A percentile compares a stretch with the other conserved stretches of the same genome.
Evolutionary conservation across 148 eudicot genomes (phyloP).

Genomic region (Chenopodium suecicum): DNA sequence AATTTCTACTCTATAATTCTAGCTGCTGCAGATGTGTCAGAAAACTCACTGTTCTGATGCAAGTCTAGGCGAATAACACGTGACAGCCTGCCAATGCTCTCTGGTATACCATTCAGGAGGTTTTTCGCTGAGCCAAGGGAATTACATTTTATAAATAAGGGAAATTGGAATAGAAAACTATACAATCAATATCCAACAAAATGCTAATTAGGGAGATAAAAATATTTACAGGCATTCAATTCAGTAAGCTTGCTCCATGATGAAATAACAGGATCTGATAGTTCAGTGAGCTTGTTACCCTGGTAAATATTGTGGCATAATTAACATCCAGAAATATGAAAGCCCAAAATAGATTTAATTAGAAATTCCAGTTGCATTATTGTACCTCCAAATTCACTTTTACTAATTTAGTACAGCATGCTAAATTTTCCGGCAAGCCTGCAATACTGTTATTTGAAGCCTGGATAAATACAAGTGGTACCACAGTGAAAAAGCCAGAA

Average conservation of each 20-base stretch:
- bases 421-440: slow-evolving; percentile 80
- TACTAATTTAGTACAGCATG: slow-evolving; percentile 58
- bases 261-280: slow-evolving; percentile 60
- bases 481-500: neutral
- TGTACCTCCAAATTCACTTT: slow-evolving; percentile 89
- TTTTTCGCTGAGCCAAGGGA: slow-evolving; percentile 62
- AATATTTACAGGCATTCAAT: slow-evolving; percentile 68
- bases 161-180: neutral
- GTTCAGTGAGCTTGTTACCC: slow-evolving; percentile 80
- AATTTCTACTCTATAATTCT: neutral
- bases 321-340: neutral
- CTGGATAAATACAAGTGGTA: slow-evolving; percentile 37
- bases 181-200: slow-evolving; percentile 1
- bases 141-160: neutral
- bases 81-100: slow-evolving; percentile 76
- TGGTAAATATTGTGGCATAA: slow-evolving; percentile 27
- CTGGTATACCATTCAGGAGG: slow-evolving; percentile 63
- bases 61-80: slow-evolving; percentile 86
- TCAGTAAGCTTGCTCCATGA: slow-evolving; percentile 85
- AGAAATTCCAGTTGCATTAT: slow-evolving; percentile 9
- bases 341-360: neutral
- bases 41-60: slow-evolving; percentile 84
- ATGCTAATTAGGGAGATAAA: neutral
- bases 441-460: slow-evolving; percentile 78
- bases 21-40: neutral